Evolutionary conservation across 2,329 filamentous ascomycete species (phyloP).

Genomic region (Nemania abortiva): DNA sequence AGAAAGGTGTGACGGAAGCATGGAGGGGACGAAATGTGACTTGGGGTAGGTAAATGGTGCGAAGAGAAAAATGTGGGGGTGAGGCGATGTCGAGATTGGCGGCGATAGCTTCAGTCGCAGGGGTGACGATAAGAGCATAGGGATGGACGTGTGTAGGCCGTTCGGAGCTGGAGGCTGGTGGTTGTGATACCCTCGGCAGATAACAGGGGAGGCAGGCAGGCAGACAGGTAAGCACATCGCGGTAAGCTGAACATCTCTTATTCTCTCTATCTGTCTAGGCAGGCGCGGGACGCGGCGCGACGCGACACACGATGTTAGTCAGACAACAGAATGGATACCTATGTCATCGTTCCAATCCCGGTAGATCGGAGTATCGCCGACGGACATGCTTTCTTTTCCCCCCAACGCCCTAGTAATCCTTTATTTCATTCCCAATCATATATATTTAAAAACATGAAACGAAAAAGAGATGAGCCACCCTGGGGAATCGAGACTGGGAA

Average conservation of each 20-base stretch:
- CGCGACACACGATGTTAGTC: not conserved
- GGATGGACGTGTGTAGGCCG: not conserved
- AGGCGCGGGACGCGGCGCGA: not conserved
- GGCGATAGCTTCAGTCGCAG: not conserved
- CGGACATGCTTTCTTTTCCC: not conserved
- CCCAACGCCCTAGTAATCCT: not conserved
- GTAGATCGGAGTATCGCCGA: not conserved
- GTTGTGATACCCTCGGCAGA: not conserved
- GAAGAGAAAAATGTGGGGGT: not conserved
- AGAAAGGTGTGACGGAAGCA: not conserved
- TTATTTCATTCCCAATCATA: not conserved
- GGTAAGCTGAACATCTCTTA: conserved; percentile 6
- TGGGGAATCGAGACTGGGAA: not conserved
- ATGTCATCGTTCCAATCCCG: not conserved
- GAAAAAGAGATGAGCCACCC: not conserved
- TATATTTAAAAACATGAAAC: not conserved
- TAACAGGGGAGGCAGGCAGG: not conserved
- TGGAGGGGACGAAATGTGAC: not conserved
- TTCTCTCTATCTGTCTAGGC: not conserved
- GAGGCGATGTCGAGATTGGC: not conserved
- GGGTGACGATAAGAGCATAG: not conserved
- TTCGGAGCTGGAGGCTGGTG: not conserved
- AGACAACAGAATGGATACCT: not conserved
- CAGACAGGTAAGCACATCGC: not conserved
- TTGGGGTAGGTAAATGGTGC: not conserved